Evolutionary conservation across 345 rosid genomes (phyloP).

Genomic region (Syzygium jambos): DNA sequence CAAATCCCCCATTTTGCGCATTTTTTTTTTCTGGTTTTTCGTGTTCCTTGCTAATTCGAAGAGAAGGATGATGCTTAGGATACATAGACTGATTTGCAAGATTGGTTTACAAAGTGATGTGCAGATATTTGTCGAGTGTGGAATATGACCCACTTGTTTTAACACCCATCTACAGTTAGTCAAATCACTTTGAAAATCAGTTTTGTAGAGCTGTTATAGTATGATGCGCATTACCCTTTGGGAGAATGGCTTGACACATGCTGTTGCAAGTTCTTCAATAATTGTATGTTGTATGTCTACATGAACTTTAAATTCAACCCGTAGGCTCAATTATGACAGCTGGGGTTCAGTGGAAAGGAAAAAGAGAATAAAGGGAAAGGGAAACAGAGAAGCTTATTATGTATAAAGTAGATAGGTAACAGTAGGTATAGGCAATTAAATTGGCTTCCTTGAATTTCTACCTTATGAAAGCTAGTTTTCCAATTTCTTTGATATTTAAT

Average conservation of each 20-base stretch:
- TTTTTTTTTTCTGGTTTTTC: background rate
- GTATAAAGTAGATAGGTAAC: background rate
- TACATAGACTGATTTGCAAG: background rate
- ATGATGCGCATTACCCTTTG: background rate
- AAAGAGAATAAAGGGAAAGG: background rate
- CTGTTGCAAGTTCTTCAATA: background rate
- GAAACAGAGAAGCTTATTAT: background rate
- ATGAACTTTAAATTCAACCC: background rate
- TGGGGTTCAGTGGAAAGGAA: background rate
- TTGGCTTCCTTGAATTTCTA: background rate
- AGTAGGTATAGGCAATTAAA: background rate
- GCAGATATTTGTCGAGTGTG: background rate
- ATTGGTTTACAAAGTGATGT: background rate
- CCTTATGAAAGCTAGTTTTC: background rate
- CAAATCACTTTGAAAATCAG: background rate
- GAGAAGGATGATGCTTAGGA: background rate
- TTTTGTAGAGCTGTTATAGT: background rate
- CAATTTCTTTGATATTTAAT: background rate
- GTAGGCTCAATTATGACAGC: background rate
- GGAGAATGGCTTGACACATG: background rate
- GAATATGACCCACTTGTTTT: background rate
- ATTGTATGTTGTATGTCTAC: background rate
- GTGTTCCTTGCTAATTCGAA: background rate
- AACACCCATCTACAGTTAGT: background rate
- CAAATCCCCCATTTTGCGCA: background rate